Percentiles rank a stretch among this genome's conserved stretches.
phyloP scores from a whole-genome alignment of 2,329 filamentous ascomycete species.

The Colletotrichum tofieldiae region DNA sequence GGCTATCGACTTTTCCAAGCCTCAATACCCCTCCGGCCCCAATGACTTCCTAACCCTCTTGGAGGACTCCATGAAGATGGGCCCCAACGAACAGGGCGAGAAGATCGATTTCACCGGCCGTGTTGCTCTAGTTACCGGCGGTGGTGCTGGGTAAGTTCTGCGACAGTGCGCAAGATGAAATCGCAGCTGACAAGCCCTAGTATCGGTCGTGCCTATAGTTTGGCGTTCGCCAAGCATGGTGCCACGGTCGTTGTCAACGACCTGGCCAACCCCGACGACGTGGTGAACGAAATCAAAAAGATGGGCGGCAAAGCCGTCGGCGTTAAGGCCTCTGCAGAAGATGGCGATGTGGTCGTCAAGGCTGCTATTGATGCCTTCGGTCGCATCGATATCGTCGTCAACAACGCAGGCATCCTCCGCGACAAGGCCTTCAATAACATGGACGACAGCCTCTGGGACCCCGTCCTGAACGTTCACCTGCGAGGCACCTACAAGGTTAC shows the following conservation, averaged over 20 bases:
- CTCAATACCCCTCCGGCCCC: slow-evolving; percentile 86
- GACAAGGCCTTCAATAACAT: slow-evolving; percentile 99
- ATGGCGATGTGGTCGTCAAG: slow-evolving; percentile 93
- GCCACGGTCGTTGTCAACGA: slow-evolving; percentile 95
- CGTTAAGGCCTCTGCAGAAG: slow-evolving; percentile 93
- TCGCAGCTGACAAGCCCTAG: slow-evolving; percentile 55
- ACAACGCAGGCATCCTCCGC: slow-evolving; percentile 97
- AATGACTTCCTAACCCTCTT: slow-evolving; percentile 91
- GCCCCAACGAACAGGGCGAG: slow-evolving; percentile 79
- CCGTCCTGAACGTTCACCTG: slow-evolving; percentile 92
- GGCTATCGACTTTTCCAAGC: slow-evolving; percentile 87
- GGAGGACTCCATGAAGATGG: slow-evolving; percentile 85
- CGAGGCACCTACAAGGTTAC: slow-evolving; percentile 96
- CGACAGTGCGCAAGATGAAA: slow-evolving; percentile 14
- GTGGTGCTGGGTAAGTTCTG: slow-evolving; percentile 78
- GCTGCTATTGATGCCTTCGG: slow-evolving; percentile 94
- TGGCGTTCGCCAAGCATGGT: slow-evolving; percentile 89
- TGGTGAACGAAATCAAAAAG: slow-evolving; percentile 94
- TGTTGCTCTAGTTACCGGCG: slow-evolving; percentile 90
- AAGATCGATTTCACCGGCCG: slow-evolving; percentile 86
- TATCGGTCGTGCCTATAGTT: slow-evolving; percentile 90
- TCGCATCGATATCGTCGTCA: slow-evolving; percentile 94
- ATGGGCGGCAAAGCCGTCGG: slow-evolving; percentile 90
- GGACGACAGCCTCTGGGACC: slow-evolving; percentile 94
- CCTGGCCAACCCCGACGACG: slow-evolving; percentile 89